phyloP scores from a whole-genome alignment of 2,329 filamentous ascomycete genomes.

The Diaporthe citrichinensis region DNA sequence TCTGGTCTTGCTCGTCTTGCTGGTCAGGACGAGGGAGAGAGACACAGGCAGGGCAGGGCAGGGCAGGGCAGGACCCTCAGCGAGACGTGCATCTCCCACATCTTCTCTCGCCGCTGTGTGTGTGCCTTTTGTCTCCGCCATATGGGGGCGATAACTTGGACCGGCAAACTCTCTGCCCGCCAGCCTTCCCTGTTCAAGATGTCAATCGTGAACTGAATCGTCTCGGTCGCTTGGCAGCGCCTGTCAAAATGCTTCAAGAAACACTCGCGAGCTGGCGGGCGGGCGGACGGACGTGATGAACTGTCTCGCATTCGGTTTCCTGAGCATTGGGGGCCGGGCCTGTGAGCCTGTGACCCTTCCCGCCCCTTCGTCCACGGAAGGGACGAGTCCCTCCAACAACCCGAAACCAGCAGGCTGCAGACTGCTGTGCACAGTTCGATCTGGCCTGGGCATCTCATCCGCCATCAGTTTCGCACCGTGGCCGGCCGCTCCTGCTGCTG shows the following conservation, averaged over 20 bases:
- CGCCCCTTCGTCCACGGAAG: not conserved
- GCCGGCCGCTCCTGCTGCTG: not conserved
- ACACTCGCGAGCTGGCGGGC: not conserved
- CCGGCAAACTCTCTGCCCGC: constrained; percentile 14
- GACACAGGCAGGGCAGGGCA: not conserved
- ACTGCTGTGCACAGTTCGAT: not conserved
- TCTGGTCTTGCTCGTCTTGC: not conserved
- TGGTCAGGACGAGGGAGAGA: not conserved
- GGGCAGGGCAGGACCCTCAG: not conserved
- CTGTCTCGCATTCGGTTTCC: not conserved
- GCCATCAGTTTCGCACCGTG: not conserved
- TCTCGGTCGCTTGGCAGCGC: constrained; percentile 9
- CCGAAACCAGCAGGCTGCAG: constrained; percentile 4
- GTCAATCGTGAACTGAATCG: constrained; percentile 27
- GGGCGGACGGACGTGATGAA: not conserved
- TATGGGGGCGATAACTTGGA: constrained; percentile 14
- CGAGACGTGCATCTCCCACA: not conserved
- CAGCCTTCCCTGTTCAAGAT: not conserved
- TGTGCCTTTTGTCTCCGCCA: not conserved
- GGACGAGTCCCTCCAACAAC: not conserved
- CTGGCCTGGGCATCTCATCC: constrained; percentile 10
- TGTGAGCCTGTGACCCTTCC: not conserved
- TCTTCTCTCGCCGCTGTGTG: not conserved
- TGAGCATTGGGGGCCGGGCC: not conserved
- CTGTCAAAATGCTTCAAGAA: constrained; percentile 17